Base-by-base conservation (phyloP, 257 asterid genomes). In the Anisodus acutangulus region DNA sequence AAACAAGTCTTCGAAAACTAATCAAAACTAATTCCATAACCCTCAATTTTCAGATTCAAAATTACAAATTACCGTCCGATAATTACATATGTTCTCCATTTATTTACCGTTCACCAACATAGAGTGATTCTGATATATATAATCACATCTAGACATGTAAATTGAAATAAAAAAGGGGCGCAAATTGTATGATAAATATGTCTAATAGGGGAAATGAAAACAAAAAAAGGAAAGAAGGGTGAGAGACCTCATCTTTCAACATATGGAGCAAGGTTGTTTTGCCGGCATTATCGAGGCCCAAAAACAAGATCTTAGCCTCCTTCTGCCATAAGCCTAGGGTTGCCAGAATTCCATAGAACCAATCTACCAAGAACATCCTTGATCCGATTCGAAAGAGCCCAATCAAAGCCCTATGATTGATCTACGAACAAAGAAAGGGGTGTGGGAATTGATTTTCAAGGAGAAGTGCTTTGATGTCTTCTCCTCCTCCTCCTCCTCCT, bases 241-340 rank as follows among this genome's bases (percentile, higher is more conserved):
- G 35, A 43, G 13, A 45, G 60, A 95, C 99, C 99, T 95, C 99
- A 82, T 94, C 98, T 86, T 95, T 94, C 82, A 93, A 92, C 98
- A 95, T 95, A 86, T 95, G 98, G 72, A 95, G 98, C 85, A 95
- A 91, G 80, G 98, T 95, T 84, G 99, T 95, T 84, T 95, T 95
- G 85, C 98, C 99, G 66, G 99, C 97, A 86, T 95, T 95, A 87
- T 95, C 99, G 82, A 95, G 98, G 83, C 99, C 99, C 72, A 95
- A 66, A 81, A 95, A 95, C 86, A 95, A 91, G 86, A 95, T 95
- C 90, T 95, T 95, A 39, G 98, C 99, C 91, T 95, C 99, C 86
- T 95, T 95, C 72, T 95, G 99, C 99, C 99, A 95, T 49, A 95
- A 86, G 3, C 99, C 99, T 0, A 95, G 92, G 76, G 99, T 93